Conservation (phyloP, 306 rosid species). For the cucumber (Cucumis sativus) region DNA sequence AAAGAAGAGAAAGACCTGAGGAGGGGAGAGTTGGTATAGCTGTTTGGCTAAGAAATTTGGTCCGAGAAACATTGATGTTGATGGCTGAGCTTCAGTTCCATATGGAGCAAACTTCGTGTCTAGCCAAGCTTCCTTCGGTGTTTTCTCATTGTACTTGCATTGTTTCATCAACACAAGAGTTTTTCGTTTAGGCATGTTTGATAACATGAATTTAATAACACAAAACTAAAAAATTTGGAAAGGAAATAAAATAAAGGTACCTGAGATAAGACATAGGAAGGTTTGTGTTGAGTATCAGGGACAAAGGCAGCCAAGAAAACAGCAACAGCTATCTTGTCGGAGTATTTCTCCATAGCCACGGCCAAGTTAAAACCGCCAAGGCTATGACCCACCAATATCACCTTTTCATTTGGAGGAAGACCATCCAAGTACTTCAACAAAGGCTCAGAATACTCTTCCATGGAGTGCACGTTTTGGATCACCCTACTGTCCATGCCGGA, state of each 20-base stretch:
- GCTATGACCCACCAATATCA: constrained; percentile 51
- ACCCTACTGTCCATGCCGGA: constrained; percentile 34
- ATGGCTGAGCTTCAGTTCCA: background rate
- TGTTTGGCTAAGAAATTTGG: background rate
- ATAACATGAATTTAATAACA: too few relatives aligned
- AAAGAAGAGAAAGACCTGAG: background rate
- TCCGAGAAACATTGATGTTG: background rate
- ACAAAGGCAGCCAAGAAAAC: constrained; percentile 26
- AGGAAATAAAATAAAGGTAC: background rate
- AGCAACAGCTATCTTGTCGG: constrained; percentile 30
- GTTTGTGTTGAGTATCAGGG: constrained; percentile 19
- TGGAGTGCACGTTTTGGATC: constrained; percentile 15
- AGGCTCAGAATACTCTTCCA: constrained; percentile 29
- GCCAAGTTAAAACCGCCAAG: constrained; percentile 33
- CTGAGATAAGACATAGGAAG: background rate
- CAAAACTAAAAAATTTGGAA: background rate
- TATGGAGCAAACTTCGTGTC: background rate
- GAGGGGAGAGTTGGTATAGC: constrained; percentile 1
- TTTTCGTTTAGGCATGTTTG: too few relatives aligned
- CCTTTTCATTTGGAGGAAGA: constrained; percentile 23
- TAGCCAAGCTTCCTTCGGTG: background rate
- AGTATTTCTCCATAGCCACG: constrained; percentile 46
- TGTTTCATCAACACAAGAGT: too few relatives aligned
- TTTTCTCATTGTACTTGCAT: background rate
- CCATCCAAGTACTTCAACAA: constrained; percentile 24